Evolutionary conservation across 768 basidiomycete species (phyloP), one percentile per base, ranked within the genome.

Genomic region (Macrocybe gigantea): DNA sequence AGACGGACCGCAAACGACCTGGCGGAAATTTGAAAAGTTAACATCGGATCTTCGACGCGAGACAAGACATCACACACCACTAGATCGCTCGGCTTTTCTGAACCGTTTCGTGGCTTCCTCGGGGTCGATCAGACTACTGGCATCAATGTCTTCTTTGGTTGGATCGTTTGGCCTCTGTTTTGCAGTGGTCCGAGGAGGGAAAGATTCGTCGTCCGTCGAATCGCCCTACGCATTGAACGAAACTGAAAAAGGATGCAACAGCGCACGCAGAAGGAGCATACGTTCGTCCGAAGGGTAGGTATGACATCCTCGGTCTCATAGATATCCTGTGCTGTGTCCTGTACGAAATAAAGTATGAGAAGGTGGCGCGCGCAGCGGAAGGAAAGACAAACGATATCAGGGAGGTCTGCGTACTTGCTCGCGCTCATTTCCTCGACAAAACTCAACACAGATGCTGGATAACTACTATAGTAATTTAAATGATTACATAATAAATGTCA

Each of bases 261-360:
- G 2, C 22, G 22, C 22, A 4, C 22, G 22, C 22, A 22, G 44
- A 39, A 29, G 3, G 40, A 29, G 66, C 78, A 49, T 61, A 85
- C 86, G 53, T 73, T 72, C 14, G 67, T 64, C 42, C 76, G 71
- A 30, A 75, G 61, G 11, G 73, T 63, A 10, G 77, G 82, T 58
- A 83, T 75, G 11, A 79, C 72, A 55, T 95, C 93, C 40, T 89
- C 86, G 0, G 93, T 95, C 62, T 95, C 93, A 60, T 95, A 95
- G 38, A 95, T 80, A 63, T 95, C 93, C 36, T 80, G 91, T 1
- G 89, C 91, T 9, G 88, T 89, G 66, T 93, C 92, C 92, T 95
- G 58, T 32, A 46, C 7, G 48, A 41, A 30, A 15, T 15, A 42
- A 15, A 32, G 41, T 7, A 47, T 44, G 22, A 44, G 48, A 39